Evolutionary conservation across 257 asterid species (phyloP).

Genomic region (Fraxinus excelsior): DNA sequence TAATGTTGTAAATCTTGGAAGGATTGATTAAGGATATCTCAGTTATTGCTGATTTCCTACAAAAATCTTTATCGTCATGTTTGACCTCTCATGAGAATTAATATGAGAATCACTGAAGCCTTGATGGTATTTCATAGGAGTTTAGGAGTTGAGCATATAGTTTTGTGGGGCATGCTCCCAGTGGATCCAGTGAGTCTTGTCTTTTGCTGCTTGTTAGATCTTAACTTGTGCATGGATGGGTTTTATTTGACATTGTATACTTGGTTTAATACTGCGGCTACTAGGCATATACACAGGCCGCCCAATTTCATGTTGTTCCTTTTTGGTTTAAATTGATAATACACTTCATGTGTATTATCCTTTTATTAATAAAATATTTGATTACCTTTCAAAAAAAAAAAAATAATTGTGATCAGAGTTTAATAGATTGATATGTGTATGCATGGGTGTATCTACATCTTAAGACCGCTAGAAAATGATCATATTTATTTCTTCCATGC

Average conservation of each 20-base stretch:
- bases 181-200: neutral
- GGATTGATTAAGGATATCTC: neutral
- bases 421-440: slow-evolving; percentile 4
- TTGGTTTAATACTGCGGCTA: too few species aligned
- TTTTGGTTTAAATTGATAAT: too few species aligned
- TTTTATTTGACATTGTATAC: neutral
- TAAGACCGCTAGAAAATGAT: slow-evolving; percentile 25
- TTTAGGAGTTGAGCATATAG: slow-evolving; percentile 20
- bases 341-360: too few species aligned
- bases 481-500: slow-evolving; percentile 34
- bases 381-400: too few species aligned
- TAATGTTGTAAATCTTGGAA: neutral
- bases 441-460: slow-evolving; percentile 15
- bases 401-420: neutral
- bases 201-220: neutral
- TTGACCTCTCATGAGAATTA: neutral
- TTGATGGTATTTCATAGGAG: neutral
- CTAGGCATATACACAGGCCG: too few species aligned
- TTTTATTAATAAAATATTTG: too few species aligned
- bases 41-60: neutral
- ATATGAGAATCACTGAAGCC: neutral
- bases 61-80: neutral
- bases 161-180: slow-evolving; percentile 1
- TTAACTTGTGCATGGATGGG: neutral
- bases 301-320: too few species aligned